Evolutionary conservation across 768 basidiomycete genomes (phyloP).

Genomic region (Saitozyma podzolica): DNA sequence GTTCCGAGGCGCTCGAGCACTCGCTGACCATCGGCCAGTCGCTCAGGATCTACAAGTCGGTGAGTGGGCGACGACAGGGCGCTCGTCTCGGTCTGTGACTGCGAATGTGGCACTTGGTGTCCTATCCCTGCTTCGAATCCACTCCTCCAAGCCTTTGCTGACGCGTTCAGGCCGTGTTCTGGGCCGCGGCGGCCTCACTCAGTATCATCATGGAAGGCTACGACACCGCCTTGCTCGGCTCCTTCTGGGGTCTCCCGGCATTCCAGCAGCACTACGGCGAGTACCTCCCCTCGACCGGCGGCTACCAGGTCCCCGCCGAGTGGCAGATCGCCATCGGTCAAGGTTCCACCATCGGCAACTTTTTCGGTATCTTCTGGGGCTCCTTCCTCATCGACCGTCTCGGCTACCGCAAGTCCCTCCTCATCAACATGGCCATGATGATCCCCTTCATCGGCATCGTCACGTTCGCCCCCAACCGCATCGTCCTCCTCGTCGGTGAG

Average conservation of each 20-base stretch:
- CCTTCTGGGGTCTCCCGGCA: conserved; percentile 11
- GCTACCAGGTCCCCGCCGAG: conserved; percentile 43
- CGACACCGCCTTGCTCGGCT: conserved; percentile 5
- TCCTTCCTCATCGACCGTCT: conserved; percentile 45
- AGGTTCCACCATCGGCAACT: conserved; percentile 45
- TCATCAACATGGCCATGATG: conserved; percentile 29
- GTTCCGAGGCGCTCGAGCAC: conserved; percentile 10
- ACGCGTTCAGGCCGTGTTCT: conserved; percentile 1
- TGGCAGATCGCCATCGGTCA: conserved; percentile 50
- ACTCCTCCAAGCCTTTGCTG: too few relatives aligned
- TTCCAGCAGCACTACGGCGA: conserved; percentile 9
- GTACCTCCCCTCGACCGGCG: conserved; percentile 4
- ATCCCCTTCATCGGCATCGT: conserved; percentile 25
- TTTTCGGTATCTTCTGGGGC: conserved; percentile 48
- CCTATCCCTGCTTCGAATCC: too few relatives aligned
- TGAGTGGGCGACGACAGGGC: background rate
- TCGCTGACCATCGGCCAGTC: conserved; percentile 9
- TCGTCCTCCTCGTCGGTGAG: conserved; percentile 17
- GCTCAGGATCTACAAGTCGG: conserved; percentile 4
- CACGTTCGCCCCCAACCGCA: conserved; percentile 17
- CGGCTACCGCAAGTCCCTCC: conserved; percentile 46
- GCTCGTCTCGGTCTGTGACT: background rate
- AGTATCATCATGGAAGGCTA: conserved; percentile 8
- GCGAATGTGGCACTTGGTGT: background rate
- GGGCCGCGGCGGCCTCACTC: conserved; percentile 4